A percentile compares a stretch with the other conserved stretches of the same genome.
Conservation (phyloP, 176 grass and related monocot genomes). For the Raddia guianensis region DNA sequence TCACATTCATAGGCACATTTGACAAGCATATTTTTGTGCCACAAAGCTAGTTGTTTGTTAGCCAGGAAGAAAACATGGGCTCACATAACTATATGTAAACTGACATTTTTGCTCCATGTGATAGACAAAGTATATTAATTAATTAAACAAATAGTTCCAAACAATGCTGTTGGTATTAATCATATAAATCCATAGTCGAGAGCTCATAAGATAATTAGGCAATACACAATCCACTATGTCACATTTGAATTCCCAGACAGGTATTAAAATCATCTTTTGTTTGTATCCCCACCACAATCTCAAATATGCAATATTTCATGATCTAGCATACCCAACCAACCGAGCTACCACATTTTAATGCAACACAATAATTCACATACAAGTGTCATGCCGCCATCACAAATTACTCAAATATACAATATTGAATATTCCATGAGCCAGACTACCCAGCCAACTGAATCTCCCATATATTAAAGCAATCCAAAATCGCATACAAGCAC, state of each 20-base stretch:
- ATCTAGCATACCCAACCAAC: conserved; percentile 16
- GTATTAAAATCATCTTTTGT: background rate
- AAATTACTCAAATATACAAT: background rate
- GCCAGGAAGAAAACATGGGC: background rate
- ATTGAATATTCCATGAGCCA: background rate
- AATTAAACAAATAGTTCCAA: background rate
- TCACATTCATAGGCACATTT: background rate
- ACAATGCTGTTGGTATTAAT: background rate
- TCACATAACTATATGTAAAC: background rate
- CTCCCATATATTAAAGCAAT: background rate
- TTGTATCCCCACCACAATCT: background rate
- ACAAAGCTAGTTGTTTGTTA: background rate
- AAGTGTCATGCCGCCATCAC: background rate
- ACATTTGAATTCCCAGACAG: background rate
- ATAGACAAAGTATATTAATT: conserved; percentile 1
- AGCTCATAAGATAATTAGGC: background rate
- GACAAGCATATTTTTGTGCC: background rate
- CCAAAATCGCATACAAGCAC: background rate
- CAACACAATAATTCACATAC: background rate
- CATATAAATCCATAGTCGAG: background rate
- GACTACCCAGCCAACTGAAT: conserved; percentile 12
- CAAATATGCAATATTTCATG: background rate
- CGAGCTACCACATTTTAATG: background rate
- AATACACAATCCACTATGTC: background rate
- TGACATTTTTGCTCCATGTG: background rate